phyloP scores from a whole-genome alignment of 2,329 filamentous ascomycete species.

The Thielaviopsis punctulata region DNA sequence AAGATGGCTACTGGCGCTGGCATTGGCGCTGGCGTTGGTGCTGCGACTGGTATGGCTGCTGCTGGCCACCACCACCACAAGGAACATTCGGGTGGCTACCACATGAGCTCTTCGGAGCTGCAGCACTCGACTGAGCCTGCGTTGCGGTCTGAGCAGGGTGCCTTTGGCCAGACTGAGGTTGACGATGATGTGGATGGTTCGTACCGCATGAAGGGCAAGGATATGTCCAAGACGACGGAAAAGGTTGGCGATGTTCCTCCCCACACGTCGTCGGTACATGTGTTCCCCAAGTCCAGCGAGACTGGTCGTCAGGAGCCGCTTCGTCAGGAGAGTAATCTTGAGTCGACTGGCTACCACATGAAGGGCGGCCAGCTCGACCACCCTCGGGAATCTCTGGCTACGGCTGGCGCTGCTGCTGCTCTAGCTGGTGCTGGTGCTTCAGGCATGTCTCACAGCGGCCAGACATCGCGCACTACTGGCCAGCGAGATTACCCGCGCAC shows the following conservation, averaged over 20 bases:
- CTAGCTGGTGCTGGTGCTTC: neutral
- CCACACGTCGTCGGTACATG: neutral
- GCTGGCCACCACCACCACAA: constrained; percentile 1
- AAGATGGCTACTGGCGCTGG: neutral
- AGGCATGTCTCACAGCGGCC: neutral
- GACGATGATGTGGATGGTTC: neutral
- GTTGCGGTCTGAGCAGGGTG: neutral
- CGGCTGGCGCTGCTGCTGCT: neutral
- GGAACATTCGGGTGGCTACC: neutral
- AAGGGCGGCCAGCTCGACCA: constrained; percentile 4
- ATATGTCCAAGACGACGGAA: constrained; percentile 1
- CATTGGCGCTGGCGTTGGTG: neutral
- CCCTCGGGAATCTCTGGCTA: constrained; percentile 1
- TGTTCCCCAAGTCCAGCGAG: neutral
- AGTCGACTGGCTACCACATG: constrained; percentile 4
- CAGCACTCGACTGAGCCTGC: constrained; percentile 4
- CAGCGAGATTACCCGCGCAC: too few species aligned
- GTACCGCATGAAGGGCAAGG: constrained; percentile 8
- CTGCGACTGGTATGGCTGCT: neutral
- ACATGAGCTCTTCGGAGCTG: neutral
- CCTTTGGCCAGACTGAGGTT: neutral
- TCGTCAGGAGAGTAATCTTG: too few species aligned
- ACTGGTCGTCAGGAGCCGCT: neutral
- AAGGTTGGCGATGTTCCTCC: constrained; percentile 1
- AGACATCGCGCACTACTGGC: neutral